Percentiles rank a stretch among this genome's conserved stretches.
Evolutionary conservation across 148 eudicot species (phyloP).

Genomic region (Camellia japonica): DNA sequence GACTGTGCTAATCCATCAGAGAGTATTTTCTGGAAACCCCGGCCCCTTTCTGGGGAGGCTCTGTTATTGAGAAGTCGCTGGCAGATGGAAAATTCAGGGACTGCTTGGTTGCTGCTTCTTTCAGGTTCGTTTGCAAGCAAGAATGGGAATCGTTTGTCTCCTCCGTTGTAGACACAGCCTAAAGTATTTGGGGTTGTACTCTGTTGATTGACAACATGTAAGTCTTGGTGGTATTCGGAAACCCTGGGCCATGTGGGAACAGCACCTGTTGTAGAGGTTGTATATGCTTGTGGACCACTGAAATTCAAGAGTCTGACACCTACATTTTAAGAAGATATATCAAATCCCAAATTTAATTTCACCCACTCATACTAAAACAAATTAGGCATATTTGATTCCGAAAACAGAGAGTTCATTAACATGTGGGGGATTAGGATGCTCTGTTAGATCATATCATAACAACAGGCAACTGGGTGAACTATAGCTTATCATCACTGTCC

Average conservation of each 20-base stretch:
- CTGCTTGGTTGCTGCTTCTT: slow-evolving; percentile 8
- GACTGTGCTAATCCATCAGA: slow-evolving; percentile 16
- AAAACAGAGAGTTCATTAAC: neutral
- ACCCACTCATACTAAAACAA: no score
- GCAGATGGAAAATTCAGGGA: slow-evolving; percentile 14
- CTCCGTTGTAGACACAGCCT: slow-evolving; percentile 7
- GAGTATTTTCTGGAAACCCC: slow-evolving; percentile 16
- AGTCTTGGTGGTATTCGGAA: neutral
- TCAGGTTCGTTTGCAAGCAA: slow-evolving; percentile 16
- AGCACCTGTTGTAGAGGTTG: slow-evolving; percentile 5
- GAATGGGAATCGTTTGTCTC: slow-evolving; percentile 24
- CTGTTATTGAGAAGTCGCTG: slow-evolving; percentile 17
- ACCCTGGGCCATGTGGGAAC: slow-evolving; percentile 12
- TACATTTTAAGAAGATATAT: slow-evolving; percentile 7
- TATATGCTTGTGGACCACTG: slow-evolving; percentile 10
- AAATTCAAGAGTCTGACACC: slow-evolving; percentile 36
- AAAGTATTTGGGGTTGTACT: neutral
- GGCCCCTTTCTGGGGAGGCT: slow-evolving; percentile 17
- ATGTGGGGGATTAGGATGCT: neutral
- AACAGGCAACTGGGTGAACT: neutral
- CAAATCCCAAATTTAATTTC: neutral
- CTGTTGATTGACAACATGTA: neutral
- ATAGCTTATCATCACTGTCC: no score
- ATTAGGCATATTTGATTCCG: neutral
- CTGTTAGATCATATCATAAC: neutral